These are phyloP conservation scores for Camelina sativa DNA, from an alignment of 345 rosid genomes.

Conservation along the genomic window DNA sequence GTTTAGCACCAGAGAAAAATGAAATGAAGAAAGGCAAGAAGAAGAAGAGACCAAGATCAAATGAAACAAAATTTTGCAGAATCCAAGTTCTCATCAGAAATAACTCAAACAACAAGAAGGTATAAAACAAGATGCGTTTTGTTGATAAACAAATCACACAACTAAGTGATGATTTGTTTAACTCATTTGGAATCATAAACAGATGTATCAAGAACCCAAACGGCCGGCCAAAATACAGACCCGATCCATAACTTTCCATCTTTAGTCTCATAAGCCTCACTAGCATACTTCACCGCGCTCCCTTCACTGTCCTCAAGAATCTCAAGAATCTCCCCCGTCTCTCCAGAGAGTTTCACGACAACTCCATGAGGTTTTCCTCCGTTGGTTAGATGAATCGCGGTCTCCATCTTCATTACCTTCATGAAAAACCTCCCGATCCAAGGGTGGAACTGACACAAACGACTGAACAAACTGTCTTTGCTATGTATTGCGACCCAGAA, in stretches of 20 bases:
- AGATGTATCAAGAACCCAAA: constrained; percentile 47
- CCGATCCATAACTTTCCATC: constrained; percentile 66
- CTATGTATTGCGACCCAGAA: constrained; percentile 42
- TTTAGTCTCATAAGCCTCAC: constrained; percentile 71
- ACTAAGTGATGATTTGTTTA: neutral
- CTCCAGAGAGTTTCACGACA: constrained; percentile 52
- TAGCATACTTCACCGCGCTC: constrained; percentile 52
- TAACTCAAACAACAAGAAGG: neutral
- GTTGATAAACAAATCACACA: constrained; percentile 8
- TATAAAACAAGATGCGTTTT: constrained; percentile 11
- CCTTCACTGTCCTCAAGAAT: constrained; percentile 58
- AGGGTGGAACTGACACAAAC: constrained; percentile 41
- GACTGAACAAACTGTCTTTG: constrained; percentile 28
- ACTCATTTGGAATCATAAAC: constrained; percentile 24
- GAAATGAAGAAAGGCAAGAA: too few relatives aligned
- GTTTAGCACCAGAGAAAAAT: too few relatives aligned
- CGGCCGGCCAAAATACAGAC: constrained; percentile 57
- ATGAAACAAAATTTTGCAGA: constrained; percentile 29
- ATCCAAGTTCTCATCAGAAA: neutral
- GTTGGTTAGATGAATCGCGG: constrained; percentile 46
- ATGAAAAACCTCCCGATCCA: constrained; percentile 49
- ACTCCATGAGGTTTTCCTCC: constrained; percentile 64
- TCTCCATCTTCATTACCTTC: constrained; percentile 48
- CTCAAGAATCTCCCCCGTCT: constrained; percentile 56
- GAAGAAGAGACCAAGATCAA: neutral